A percentile compares a stretch with the other conserved stretches of the same genome.
These are phyloP conservation scores for Metrosideros polymorpha DNA, from an alignment of 441 rosid species.

Conservation along the genomic window DNA sequence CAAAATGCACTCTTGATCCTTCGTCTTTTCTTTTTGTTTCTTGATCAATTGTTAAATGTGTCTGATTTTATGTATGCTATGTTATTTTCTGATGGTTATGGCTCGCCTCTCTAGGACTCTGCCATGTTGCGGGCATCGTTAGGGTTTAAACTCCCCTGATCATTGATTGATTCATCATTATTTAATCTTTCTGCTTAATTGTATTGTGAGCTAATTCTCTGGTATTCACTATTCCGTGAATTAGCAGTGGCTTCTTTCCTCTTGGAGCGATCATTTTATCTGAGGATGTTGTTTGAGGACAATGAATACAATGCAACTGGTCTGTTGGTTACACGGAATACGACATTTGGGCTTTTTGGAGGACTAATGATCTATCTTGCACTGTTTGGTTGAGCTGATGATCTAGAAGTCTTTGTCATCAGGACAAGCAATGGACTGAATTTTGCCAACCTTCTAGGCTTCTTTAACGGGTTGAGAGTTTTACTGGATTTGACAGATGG, in stretches of 20 bases:
- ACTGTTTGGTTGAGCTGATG: neutral
- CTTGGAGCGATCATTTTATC: neutral
- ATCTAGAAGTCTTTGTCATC: neutral
- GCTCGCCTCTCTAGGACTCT: neutral
- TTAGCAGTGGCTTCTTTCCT: neutral
- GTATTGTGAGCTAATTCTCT: neutral
- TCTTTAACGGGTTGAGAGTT: neutral
- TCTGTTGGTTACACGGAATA: neutral
- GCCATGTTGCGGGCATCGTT: neutral
- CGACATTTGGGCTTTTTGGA: neutral
- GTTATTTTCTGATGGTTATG: neutral
- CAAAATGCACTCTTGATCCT: neutral
- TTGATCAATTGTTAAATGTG: neutral
- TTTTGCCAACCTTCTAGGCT: neutral
- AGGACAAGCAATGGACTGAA: neutral
- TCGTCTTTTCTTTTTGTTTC: neutral
- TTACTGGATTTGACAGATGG: neutral
- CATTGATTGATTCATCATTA: neutral
- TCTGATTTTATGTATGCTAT: neutral
- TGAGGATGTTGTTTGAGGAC: neutral
- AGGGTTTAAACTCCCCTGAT: neutral
- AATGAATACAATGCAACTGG: neutral
- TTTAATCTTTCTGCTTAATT: neutral
- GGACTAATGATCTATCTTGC: neutral
- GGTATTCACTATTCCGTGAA: neutral